Conservation (phyloP, 1,139 yeast species). For the Waltiozyma sp. region DNA sequence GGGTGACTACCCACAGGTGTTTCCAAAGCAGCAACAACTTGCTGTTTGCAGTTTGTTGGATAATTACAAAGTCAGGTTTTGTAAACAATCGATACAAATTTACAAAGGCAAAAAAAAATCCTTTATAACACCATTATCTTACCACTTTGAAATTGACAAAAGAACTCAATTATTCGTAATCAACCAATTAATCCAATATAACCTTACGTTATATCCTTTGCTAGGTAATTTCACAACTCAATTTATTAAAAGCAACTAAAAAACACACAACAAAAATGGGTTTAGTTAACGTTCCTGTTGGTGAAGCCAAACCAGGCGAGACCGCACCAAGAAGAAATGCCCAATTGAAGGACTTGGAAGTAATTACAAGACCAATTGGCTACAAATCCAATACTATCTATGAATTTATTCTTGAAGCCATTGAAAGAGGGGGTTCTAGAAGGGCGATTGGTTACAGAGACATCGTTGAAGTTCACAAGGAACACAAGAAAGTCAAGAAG, state of each 20-base stretch:
- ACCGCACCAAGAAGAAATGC: conserved; percentile 83
- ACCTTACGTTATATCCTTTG: not conserved
- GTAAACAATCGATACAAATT: too few relatives aligned
- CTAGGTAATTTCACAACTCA: not conserved
- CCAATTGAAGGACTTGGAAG: conserved; percentile 39
- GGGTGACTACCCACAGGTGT: too few relatives aligned
- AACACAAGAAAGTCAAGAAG: conserved; percentile 66
- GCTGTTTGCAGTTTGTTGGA: too few relatives aligned
- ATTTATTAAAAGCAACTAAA: not conserved
- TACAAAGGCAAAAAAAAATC: too few relatives aligned
- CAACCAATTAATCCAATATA: too few relatives aligned
- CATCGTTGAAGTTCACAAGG: conserved; percentile 60
- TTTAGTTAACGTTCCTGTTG: conserved; percentile 53
- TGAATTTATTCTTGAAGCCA: conserved; percentile 59
- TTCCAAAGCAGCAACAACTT: too few relatives aligned
- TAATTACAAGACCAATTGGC: conserved; percentile 44
- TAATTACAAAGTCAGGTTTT: too few relatives aligned
- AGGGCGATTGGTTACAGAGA: conserved; percentile 77
- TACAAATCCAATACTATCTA: conserved; percentile 57
- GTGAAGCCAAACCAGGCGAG: conserved; percentile 75
- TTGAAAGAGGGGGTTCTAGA: conserved; percentile 40
- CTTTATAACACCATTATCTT: too few relatives aligned
- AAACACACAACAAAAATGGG: not conserved
- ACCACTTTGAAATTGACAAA: too few relatives aligned
- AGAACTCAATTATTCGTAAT: too few relatives aligned